Conservation (phyloP, 129 eudicot species). For the Artemisia annua region DNA sequence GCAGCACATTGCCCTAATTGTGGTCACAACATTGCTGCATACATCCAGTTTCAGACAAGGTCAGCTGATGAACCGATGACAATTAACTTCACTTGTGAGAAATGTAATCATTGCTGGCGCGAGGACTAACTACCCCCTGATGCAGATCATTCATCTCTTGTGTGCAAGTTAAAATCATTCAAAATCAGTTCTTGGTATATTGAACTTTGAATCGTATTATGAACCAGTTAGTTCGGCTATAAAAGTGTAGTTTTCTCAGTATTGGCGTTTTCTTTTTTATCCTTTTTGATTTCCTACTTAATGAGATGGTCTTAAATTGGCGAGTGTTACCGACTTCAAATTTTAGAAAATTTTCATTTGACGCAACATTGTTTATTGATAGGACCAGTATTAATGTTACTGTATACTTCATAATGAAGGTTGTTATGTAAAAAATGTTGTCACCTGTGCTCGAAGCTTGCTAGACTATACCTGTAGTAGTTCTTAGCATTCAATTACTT, state of each 20-base stretch:
- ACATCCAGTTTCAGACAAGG: conserved; percentile 65
- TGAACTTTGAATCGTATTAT: not conserved
- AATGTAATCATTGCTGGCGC: conserved; percentile 55
- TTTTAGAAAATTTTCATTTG: too few relatives aligned
- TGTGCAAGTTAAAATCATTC: not conserved
- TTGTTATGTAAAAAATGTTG: too few relatives aligned
- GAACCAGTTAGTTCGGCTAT: not conserved
- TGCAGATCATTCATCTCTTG: not conserved
- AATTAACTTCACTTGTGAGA: conserved; percentile 58
- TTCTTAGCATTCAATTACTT: too few relatives aligned
- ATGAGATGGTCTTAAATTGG: too few relatives aligned
- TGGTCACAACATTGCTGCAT: conserved; percentile 51
- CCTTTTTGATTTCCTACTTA: too few relatives aligned
- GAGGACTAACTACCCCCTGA: conserved; percentile 42
- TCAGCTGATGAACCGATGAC: conserved; percentile 95
- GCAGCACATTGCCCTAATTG: conserved; percentile 72
- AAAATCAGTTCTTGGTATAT: not conserved
- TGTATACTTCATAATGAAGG: too few relatives aligned
- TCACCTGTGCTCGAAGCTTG: too few relatives aligned
- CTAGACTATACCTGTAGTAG: too few relatives aligned
- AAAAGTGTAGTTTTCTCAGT: not conserved
- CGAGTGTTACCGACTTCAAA: too few relatives aligned
- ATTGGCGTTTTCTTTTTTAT: too few relatives aligned
- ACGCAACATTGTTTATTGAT: not conserved
- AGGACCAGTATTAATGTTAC: too few relatives aligned